Conservation (phyloP, 1,284 basidiomycete species). For the Paramarasmius palmivorus region DNA sequence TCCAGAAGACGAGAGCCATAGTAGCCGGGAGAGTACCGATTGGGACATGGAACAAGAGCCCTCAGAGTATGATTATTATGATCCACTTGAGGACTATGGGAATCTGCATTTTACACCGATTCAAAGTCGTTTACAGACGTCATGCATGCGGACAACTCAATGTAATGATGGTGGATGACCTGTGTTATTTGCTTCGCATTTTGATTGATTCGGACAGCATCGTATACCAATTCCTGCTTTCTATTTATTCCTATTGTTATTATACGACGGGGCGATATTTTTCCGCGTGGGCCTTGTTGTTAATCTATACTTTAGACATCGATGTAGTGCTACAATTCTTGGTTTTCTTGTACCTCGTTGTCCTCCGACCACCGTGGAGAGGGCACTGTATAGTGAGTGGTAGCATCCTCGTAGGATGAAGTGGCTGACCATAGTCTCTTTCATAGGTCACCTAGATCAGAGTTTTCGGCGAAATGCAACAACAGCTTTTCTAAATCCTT, state of each 20-base stretch:
- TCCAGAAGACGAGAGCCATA: too few relatives aligned
- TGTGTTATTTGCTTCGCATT: background rate
- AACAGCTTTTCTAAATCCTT: too few relatives aligned
- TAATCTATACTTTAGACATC: too few relatives aligned
- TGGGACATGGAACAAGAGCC: background rate
- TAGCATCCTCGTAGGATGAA: too few relatives aligned
- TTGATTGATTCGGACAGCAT: background rate
- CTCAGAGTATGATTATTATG: background rate
- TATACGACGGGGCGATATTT: background rate
- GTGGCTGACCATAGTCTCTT: too few relatives aligned
- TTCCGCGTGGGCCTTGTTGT: too few relatives aligned
- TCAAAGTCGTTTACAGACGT: constrained; percentile 2
- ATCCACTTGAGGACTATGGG: background rate
- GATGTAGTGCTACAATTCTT: too few relatives aligned
- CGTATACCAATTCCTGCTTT: background rate
- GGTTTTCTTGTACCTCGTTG: too few relatives aligned
- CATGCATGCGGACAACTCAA: constrained; percentile 2
- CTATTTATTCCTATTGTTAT: background rate
- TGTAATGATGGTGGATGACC: background rate
- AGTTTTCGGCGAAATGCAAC: too few relatives aligned
- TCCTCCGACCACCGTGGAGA: too few relatives aligned
- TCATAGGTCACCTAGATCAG: too few relatives aligned
- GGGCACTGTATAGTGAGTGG: too few relatives aligned
- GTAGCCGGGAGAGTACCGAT: background rate
- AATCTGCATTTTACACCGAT: background rate